These are phyloP conservation scores for Lathyrus tuberosus DNA, from an alignment of 306 rosid genomes.

Conservation along the genomic window DNA sequence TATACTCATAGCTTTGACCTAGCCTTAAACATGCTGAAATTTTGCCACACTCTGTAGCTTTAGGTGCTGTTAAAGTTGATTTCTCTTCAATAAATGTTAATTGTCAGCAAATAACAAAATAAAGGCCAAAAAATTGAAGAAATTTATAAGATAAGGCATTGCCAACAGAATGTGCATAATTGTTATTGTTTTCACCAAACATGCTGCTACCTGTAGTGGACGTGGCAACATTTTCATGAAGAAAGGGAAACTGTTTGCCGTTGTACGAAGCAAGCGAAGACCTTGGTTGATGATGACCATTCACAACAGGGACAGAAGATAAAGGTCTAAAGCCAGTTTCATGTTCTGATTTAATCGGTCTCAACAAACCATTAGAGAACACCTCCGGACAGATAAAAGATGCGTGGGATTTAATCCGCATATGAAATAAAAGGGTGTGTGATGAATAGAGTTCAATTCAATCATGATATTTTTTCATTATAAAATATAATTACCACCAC, in stretches of 20 bases:
- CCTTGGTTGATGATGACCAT: conserved; percentile 53
- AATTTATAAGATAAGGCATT: conserved; percentile 39
- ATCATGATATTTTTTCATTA: no score
- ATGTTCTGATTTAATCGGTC: conserved; percentile 57
- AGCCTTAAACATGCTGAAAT: no score
- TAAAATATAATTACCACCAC: no score
- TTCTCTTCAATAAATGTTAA: no score
- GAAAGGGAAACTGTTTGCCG: conserved; percentile 57
- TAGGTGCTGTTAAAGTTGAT: no score
- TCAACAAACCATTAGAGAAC: conserved; percentile 54
- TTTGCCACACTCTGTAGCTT: no score
- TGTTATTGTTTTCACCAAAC: conserved; percentile 49
- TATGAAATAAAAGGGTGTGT: no score
- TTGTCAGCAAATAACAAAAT: no score
- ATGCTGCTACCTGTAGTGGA: conserved; percentile 54
- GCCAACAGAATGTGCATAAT: conserved; percentile 42
- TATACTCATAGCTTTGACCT: no score
- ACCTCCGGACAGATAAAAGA: conserved; percentile 75
- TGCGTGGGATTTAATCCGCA: no score
- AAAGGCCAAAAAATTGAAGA: no score
- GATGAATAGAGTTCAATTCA: no score
- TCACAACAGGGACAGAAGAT: conserved; percentile 48
- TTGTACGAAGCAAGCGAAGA: conserved; percentile 46
- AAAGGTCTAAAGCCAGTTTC: conserved; percentile 45
- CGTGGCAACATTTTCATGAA: conserved; percentile 53